These are phyloP conservation scores for Oidium heveae DNA, from an alignment of 2,329 filamentous ascomycete genomes.

Conservation along the genomic window DNA sequence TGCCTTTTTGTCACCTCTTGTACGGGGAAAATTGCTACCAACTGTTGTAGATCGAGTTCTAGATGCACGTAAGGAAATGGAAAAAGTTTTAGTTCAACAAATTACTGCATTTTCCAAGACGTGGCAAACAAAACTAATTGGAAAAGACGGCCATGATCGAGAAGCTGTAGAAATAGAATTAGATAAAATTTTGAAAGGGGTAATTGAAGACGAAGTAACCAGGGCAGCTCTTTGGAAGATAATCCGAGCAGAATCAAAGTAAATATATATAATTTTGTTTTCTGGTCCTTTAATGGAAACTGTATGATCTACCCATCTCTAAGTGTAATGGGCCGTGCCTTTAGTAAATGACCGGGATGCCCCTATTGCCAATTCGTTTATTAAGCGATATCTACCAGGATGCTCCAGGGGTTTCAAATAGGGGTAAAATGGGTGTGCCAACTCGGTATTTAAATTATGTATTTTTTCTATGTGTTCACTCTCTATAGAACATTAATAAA, in stretches of 20 bases:
- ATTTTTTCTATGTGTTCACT: no score
- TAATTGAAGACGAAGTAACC: slow-evolving; percentile 20
- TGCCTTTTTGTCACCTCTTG: slow-evolving; percentile 18
- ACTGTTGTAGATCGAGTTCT: slow-evolving; percentile 18
- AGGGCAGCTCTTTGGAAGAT: slow-evolving; percentile 13
- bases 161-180: slow-evolving; percentile 27
- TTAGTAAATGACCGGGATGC: no score
- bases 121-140: slow-evolving; percentile 25
- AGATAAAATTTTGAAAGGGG: slow-evolving; percentile 27
- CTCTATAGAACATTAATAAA: no score
- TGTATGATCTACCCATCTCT: no score
- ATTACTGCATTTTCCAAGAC: slow-evolving; percentile 37
- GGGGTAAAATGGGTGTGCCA: no score
- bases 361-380: no score
- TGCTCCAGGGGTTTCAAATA: no score
- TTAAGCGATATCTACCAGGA: no score
- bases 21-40: slow-evolving; percentile 14
- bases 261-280: no score
- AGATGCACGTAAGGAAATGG: slow-evolving; percentile 38
- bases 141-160: slow-evolving; percentile 18
- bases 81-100: slow-evolving; percentile 33
- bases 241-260: slow-evolving; percentile 8
- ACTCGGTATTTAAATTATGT: no score
- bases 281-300: no score
- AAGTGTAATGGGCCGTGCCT: no score